phyloP scores from a whole-genome alignment of 805 yeast species.

The Barnettozyma californica region DNA sequence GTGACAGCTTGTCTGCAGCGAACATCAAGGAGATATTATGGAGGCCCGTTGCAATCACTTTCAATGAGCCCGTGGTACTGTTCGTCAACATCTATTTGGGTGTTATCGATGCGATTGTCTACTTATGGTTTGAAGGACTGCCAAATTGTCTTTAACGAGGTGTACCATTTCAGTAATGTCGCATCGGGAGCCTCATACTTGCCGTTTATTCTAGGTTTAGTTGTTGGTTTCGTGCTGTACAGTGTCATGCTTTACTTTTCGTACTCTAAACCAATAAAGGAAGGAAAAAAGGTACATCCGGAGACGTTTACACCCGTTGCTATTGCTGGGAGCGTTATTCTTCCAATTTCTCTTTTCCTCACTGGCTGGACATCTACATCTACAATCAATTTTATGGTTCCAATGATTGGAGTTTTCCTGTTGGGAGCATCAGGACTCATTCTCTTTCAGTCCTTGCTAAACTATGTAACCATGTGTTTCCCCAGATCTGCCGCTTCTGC shows the following conservation, averaged over 20 bases:
- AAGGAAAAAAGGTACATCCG: constrained; percentile 30
- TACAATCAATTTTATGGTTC: constrained; percentile 43
- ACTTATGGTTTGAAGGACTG: constrained; percentile 56
- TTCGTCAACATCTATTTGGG: constrained; percentile 48
- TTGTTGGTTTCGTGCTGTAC: constrained; percentile 32
- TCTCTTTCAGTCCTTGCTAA: constrained; percentile 53
- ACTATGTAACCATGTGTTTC: constrained; percentile 56
- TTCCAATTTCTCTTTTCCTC: constrained; percentile 41
- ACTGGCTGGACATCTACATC: constrained; percentile 46
- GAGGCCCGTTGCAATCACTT: constrained; percentile 45
- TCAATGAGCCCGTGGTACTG: constrained; percentile 52
- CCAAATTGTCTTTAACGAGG: constrained; percentile 47
- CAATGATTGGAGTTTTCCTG: constrained; percentile 38
- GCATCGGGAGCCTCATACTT: constrained; percentile 44
- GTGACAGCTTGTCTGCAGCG: constrained; percentile 15
- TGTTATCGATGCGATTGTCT: constrained; percentile 46
- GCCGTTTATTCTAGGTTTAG: constrained; percentile 41
- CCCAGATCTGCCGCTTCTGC: constrained; percentile 57
- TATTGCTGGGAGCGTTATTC: constrained; percentile 34
- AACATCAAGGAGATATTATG: constrained; percentile 32
- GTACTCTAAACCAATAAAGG: constrained; percentile 24
- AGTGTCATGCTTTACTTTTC: constrained; percentile 22
- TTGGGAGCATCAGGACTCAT: constrained; percentile 39
- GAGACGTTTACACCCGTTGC: constrained; percentile 40
- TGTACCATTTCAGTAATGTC: constrained; percentile 41